Base-by-base conservation (phyloP, 768 basidiomycete species). In the Fibroporia radiculosa region DNA sequence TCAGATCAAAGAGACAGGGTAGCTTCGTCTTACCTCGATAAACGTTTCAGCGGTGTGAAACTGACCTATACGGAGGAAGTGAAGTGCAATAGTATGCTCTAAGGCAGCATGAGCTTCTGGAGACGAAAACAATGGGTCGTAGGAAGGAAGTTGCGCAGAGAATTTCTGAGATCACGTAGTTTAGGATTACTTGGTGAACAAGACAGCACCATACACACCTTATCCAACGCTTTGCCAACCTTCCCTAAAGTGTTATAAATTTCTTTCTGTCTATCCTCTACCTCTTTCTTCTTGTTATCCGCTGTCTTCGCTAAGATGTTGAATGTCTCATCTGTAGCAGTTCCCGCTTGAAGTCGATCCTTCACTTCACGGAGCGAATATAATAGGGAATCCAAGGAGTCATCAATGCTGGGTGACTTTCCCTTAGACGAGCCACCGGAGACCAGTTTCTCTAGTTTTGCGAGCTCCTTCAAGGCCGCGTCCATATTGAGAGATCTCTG, bases 191-290 rank as follows among this genome's bases (percentile, higher is more conserved):
- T 23, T 18, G n/a, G n/a, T n/a, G n/a, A n/a, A n/a, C n/a, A n/a
- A n/a, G n/a, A n/a, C n/a, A n/a, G n/a, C n/a, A 7, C 8, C 22
- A 20, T 16, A 48, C 72, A 33, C 45, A 88, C 95, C 83, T 96
- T 98, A 59, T 98, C 95, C 59, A 97, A 63, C 0, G 80, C 74
- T 65, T 93, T 97, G 23, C 89, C 90, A 28, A 93, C 71, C 52
- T 78, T 78, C 22, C 80, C 76, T 7, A 96, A 64, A 2, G 82
- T 79, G 16, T 73, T 77, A 55, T 93, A 89, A 26, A 91, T 73
- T 53, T 93, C 92, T 62, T 93, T 97, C 70, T 93, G 82, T 3
- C 82, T 74, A 27, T 93, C 88, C 46, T 90, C 88, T 1, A 92
- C 70, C 47, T 89, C 88, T 60, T 82, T 91, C 80, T 87, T 92